phyloP scores from a whole-genome alignment of 202 grass and related monocot species.

The Musa balbisiana region DNA sequence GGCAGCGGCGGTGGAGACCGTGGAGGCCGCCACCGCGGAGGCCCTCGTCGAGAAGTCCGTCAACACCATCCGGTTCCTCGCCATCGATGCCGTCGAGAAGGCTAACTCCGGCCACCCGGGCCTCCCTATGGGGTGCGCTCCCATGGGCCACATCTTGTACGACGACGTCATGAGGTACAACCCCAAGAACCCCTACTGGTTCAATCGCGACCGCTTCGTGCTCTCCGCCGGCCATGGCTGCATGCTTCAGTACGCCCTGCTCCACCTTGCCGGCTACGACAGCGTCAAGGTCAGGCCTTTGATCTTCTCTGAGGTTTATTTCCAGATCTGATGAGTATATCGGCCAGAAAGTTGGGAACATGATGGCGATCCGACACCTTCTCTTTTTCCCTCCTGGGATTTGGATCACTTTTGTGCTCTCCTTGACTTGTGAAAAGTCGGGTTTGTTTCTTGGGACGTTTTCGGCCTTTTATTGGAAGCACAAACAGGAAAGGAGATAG shows the following conservation, averaged over 20 bases:
- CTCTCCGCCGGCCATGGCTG: neutral
- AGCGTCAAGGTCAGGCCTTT: slow-evolving; percentile 1
- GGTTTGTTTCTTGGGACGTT: too few species aligned
- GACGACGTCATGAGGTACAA: too few species aligned
- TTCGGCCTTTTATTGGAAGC: too few species aligned
- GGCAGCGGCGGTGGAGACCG: slow-evolving; percentile 1
- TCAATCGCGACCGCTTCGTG: too few species aligned
- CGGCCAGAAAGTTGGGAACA: neutral
- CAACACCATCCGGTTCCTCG: slow-evolving; percentile 14
- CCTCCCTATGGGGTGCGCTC: slow-evolving; percentile 12
- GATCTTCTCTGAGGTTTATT: neutral
- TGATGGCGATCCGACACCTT: neutral
- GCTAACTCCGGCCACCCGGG: slow-evolving; percentile 14
- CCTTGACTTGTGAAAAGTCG: too few species aligned
- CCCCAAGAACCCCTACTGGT: too few species aligned
- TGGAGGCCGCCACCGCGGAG: neutral
- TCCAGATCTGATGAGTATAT: neutral
- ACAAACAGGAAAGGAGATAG: too few species aligned
- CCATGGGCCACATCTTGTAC: neutral
- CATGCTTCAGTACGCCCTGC: slow-evolving; percentile 12
- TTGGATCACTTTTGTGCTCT: too few species aligned
- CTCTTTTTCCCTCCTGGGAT: neutral
- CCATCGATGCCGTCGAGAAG: slow-evolving; percentile 18
- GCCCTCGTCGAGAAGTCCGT: slow-evolving; percentile 11
- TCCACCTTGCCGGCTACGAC: slow-evolving; percentile 8